Evolutionary conservation across 768 basidiomycete genomes (phyloP).

Genomic region (Pleurotus eryngii): DNA sequence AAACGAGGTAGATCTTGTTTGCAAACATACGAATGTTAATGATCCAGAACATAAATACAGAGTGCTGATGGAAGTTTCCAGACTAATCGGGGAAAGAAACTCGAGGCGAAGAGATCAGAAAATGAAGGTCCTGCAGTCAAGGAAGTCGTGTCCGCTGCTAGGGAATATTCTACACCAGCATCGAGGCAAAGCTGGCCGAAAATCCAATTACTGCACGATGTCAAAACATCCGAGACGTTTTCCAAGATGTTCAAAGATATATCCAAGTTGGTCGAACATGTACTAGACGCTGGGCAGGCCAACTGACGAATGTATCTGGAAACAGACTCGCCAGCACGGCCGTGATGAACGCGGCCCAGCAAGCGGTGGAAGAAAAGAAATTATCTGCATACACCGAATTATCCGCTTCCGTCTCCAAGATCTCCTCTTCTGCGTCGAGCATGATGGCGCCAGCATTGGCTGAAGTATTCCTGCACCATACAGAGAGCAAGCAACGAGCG

Average conservation of each 20-base stretch:
- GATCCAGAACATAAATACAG: not conserved
- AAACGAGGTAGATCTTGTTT: no score
- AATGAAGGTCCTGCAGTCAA: not conserved
- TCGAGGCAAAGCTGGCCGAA: not conserved
- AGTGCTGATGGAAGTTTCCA: not conserved
- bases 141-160: not conserved
- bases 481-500: slow-evolving; percentile 37
- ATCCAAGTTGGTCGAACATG: not conserved
- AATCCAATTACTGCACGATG: no score
- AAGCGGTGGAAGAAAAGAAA: slow-evolving; percentile 44
- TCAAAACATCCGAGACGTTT: not conserved
- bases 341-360: slow-evolving; percentile 37
- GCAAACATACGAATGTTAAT: no score
- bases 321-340: slow-evolving; percentile 43
- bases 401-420: slow-evolving; percentile 42
- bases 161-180: not conserved
- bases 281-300: not conserved
- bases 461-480: slow-evolving; percentile 39
- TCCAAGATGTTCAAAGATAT: slow-evolving; percentile 1
- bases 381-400: slow-evolving; percentile 47
- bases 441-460: slow-evolving; percentile 44
- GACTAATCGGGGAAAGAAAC: not conserved
- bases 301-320: not conserved
- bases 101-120: not conserved
- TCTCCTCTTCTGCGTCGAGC: slow-evolving; percentile 38